Evolutionary conservation across 495 filamentous ascomycete species (phyloP).

Genomic region (Penicillium pancosmium): DNA sequence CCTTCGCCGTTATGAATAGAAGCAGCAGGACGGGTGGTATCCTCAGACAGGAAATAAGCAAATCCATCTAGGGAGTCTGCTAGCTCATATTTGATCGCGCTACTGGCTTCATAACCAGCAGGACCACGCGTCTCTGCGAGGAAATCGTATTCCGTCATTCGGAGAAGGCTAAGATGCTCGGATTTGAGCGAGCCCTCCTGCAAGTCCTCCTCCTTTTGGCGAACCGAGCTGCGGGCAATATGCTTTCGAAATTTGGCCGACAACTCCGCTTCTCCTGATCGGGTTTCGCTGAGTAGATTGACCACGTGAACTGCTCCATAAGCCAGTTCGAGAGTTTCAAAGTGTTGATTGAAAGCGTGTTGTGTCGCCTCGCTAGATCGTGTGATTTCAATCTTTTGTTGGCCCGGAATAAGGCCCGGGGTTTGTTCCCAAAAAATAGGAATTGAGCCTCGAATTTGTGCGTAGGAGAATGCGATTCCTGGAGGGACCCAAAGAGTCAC

Average conservation of each 20-base stretch:
- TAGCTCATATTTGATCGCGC: conserved; percentile 72
- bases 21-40: conserved; percentile 33
- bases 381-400: conserved; percentile 93
- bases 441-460: conserved; percentile 87
- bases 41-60: conserved; percentile 85
- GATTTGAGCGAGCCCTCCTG: conserved; percentile 23
- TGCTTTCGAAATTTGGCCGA: conserved; percentile 77
- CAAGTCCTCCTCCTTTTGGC: conserved; percentile 40
- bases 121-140: conserved; percentile 90
- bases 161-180: conserved; percentile 69
- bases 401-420: conserved; percentile 81
- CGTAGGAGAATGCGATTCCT: conserved; percentile 86
- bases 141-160: conserved; percentile 88
- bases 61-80: conserved; percentile 79
- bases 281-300: conserved; percentile 87
- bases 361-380: conserved; percentile 88
- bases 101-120: conserved; percentile 84
- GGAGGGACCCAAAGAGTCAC: conserved; percentile 71
- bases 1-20: conserved; percentile 29
- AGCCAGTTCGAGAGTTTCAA: conserved; percentile 75
- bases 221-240: conserved; percentile 68
- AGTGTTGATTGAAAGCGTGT: conserved; percentile 94
- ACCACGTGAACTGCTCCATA: conserved; percentile 91
- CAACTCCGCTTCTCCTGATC: conserved; percentile 79
- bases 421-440: conserved; percentile 97